Base-by-base conservation (phyloP, 164 flowering plant species). In the Protea cynaroides region DNA sequence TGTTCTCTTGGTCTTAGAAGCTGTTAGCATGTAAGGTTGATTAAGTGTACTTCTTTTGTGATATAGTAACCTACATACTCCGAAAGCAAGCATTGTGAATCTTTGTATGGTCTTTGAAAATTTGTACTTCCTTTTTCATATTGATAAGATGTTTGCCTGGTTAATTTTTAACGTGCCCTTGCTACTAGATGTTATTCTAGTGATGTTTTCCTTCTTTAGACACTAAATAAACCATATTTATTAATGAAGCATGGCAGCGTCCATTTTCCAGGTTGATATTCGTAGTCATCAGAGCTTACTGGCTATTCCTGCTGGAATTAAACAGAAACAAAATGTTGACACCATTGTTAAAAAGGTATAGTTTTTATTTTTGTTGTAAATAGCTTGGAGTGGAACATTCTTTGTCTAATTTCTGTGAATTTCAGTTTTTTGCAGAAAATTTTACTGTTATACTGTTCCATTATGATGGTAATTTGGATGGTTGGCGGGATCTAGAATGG, bases 371-470 rank as follows among this genome's bases (percentile, higher is more conserved):
- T 23, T 49, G 37, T 56, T 40, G 23, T 64, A 49, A 8, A 7
- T 38, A 18, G 57, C 53, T 56, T 25, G 54, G 22, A 29, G 58
- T 7, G 25, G 36, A 21, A 60, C 21, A 61, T 59, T 47, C 19
- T 37, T 65, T 62, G 25, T 75, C 83, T 84, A 65, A 87, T 75
- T 73, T 71, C 65, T 13, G 69, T 65, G 61, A 68, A 43, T 88
- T 11, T 86, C 97, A 95, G 99, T 95, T 95, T 83, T 76, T 84
- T 83, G 51, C 92, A 85, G 93, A 73, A 69, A 91, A 95, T 72
- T 95, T 95, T 68, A 84, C 96, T 14, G 63, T 95, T 60, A 78
- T 88, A 44, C 75, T 95, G 22, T 95, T 95, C 79, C 99, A 95
- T 74, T 95, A 95, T 70, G 99, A 95, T 74, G 95, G 92, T 51